Evolutionary conservation across 768 basidiomycete genomes (phyloP).

Genomic region (Collybia mongolica): DNA sequence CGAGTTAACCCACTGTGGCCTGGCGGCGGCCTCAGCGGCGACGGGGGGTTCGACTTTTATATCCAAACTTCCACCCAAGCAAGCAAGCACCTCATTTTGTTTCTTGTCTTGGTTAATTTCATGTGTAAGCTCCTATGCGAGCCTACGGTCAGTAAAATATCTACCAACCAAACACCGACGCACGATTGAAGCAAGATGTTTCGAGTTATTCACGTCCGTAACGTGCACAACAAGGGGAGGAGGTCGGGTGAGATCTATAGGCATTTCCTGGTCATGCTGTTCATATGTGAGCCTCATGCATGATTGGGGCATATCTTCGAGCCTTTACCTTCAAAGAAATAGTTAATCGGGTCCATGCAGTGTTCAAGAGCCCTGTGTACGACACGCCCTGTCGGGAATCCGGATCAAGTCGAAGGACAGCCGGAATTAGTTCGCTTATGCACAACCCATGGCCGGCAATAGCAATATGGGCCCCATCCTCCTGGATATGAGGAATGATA

Average conservation of each 20-base stretch:
- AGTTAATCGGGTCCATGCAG: conserved; percentile 69
- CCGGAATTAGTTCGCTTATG: conserved; percentile 59
- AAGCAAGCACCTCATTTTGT: too few relatives aligned
- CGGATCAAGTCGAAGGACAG: conserved; percentile 51
- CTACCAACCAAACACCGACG: background rate
- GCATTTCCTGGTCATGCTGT: conserved; percentile 22
- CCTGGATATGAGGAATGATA: conserved; percentile 56
- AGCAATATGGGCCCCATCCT: conserved; percentile 53
- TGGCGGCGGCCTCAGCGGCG: too few relatives aligned
- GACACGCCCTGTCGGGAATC: conserved; percentile 34
- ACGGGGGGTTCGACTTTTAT: too few relatives aligned
- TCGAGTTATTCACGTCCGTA: conserved; percentile 32
- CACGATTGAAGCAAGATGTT: conserved; percentile 32
- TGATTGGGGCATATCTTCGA: background rate
- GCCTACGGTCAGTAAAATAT: too few relatives aligned
- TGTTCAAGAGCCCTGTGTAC: conserved; percentile 58
- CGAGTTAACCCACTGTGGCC: too few relatives aligned
- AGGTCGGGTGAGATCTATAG: conserved; percentile 21
- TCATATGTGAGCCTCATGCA: background rate
- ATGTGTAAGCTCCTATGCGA: too few relatives aligned
- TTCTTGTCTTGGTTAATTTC: too few relatives aligned
- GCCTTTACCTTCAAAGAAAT: conserved; percentile 40
- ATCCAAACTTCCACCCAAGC: too few relatives aligned
- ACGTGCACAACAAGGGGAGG: conserved; percentile 33
- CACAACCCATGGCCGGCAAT: conserved; percentile 76